Evolutionary conservation across 2,329 filamentous ascomycete species (phyloP).

Genomic region (Pseudopithomyces maydicus): DNA sequence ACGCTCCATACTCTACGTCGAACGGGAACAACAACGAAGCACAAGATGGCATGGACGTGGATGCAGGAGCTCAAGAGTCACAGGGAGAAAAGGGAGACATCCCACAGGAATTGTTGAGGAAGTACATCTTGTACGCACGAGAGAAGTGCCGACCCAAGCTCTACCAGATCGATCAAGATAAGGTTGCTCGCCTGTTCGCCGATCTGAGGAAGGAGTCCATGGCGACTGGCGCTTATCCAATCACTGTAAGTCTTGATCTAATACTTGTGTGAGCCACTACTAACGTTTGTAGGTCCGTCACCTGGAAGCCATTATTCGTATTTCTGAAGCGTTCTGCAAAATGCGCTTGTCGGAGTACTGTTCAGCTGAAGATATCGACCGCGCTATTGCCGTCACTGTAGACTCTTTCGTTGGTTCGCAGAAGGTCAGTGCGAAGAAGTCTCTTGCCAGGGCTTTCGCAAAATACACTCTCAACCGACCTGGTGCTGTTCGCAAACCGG

Average conservation of each 20-base stretch:
- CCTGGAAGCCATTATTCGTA: conserved; percentile 96
- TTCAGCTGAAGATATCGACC: conserved; percentile 86
- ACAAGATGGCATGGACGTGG: conserved; percentile 55
- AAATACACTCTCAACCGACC: conserved; percentile 72
- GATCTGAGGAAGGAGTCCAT: conserved; percentile 94
- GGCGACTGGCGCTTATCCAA: conserved; percentile 94
- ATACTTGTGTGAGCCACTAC: background rate
- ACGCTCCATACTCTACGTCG: conserved; percentile 39
- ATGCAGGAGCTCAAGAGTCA: conserved; percentile 51
- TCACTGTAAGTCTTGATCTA: conserved; percentile 71
- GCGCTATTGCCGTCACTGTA: conserved; percentile 94
- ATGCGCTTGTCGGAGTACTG: conserved; percentile 99
- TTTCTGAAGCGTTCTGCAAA: conserved; percentile 91
- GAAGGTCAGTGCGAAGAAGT: conserved; percentile 97
- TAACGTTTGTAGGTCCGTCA: conserved; percentile 77
- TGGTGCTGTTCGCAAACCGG: conserved; percentile 44
- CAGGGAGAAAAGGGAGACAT: conserved; percentile 72
- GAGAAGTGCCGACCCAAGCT: conserved; percentile 90
- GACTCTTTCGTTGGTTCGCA: conserved; percentile 96
- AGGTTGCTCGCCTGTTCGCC: conserved; percentile 89
- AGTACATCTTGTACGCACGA: conserved; percentile 95
- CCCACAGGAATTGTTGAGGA: conserved; percentile 85
- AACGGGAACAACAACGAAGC: conserved; percentile 45
- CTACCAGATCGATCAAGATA: conserved; percentile 97
- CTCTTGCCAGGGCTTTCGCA: conserved; percentile 88